phyloP scores from a whole-genome alignment of 768 basidiomycete genomes.

The Kwoniella newhampshirensis region DNA sequence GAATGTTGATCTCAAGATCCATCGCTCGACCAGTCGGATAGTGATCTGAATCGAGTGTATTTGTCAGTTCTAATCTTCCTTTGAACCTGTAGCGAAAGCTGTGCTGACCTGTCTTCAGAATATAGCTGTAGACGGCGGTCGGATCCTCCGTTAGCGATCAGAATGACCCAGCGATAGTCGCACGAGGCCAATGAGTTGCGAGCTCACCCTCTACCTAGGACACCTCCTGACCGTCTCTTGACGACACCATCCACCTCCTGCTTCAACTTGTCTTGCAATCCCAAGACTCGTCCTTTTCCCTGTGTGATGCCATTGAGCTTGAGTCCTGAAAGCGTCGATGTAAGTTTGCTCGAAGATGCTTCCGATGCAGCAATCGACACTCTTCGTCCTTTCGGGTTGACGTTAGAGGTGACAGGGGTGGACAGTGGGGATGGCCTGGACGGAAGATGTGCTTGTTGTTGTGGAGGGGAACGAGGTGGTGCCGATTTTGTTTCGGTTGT shows the following conservation, averaged over 20 bases:
- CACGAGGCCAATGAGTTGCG: neutral
- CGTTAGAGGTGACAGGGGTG: slow-evolving; percentile 2
- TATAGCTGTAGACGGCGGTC: slow-evolving; percentile 61
- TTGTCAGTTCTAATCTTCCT: slow-evolving; percentile 51
- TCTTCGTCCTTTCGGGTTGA: slow-evolving; percentile 4
- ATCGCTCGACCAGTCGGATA: slow-evolving; percentile 63
- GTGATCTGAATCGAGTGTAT: slow-evolving; percentile 39
- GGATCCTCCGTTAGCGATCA: slow-evolving; percentile 6
- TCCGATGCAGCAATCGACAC: slow-evolving; percentile 9
- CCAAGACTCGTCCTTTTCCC: slow-evolving; percentile 28
- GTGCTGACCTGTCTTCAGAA: slow-evolving; percentile 90
- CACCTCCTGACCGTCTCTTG: slow-evolving; percentile 48
- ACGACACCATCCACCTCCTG: slow-evolving; percentile 50
- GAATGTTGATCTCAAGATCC: slow-evolving; percentile 84
- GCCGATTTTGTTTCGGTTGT: neutral
- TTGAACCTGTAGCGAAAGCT: slow-evolving; percentile 59
- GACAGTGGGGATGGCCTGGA: slow-evolving; percentile 14
- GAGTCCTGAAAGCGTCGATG: neutral
- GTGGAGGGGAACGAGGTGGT: slow-evolving; percentile 15
- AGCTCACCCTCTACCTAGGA: slow-evolving; percentile 49
- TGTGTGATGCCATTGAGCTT: slow-evolving; percentile 2
- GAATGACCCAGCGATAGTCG: neutral
- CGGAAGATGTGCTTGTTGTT: slow-evolving; percentile 6
- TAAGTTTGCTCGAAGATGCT: slow-evolving; percentile 2
- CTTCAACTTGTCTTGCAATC: slow-evolving; percentile 43